phyloP scores from a whole-genome alignment of 73 alveolate species.

The Stentor coeruleus region DNA sequence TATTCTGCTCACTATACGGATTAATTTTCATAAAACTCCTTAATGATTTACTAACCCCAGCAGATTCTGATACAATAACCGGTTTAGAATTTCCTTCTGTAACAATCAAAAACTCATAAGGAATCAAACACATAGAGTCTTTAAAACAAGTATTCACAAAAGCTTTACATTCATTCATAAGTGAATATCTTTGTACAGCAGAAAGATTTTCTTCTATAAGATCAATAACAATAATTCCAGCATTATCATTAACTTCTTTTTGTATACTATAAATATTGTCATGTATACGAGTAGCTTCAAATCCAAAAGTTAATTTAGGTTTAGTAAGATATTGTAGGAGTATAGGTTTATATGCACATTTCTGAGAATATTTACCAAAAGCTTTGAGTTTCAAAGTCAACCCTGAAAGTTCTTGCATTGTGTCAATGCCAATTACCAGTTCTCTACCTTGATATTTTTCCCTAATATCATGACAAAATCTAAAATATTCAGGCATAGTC shows the following conservation, averaged over 20 bases:
- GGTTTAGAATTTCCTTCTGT: constrained; percentile 26
- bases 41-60: constrained; percentile 57
- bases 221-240: constrained; percentile 29
- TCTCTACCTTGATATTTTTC: constrained; percentile 7
- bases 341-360: constrained; percentile 27
- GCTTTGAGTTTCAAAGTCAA: constrained; percentile 47
- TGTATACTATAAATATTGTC: constrained; percentile 23
- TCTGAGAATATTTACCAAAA: constrained; percentile 34
- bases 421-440: constrained; percentile 50
- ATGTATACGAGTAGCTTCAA: no score
- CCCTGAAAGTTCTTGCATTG: constrained; percentile 52
- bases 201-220: constrained; percentile 30
- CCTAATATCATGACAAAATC: background rate
- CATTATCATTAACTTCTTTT: constrained; percentile 31
- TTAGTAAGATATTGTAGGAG: constrained; percentile 32
- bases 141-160: constrained; percentile 38
- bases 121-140: constrained; percentile 62
- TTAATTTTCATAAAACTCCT: constrained; percentile 49
- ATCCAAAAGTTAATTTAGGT: constrained; percentile 15
- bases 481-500: constrained; percentile 18
- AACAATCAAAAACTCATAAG: constrained; percentile 47
- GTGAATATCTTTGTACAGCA: constrained; percentile 38
- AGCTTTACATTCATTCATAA: constrained; percentile 41
- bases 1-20: constrained; percentile 39
- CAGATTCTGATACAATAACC: constrained; percentile 49